These are phyloP conservation scores for Jackrogersella multiformis DNA, from an alignment of 495 filamentous ascomycete genomes.

Conservation along the genomic window DNA sequence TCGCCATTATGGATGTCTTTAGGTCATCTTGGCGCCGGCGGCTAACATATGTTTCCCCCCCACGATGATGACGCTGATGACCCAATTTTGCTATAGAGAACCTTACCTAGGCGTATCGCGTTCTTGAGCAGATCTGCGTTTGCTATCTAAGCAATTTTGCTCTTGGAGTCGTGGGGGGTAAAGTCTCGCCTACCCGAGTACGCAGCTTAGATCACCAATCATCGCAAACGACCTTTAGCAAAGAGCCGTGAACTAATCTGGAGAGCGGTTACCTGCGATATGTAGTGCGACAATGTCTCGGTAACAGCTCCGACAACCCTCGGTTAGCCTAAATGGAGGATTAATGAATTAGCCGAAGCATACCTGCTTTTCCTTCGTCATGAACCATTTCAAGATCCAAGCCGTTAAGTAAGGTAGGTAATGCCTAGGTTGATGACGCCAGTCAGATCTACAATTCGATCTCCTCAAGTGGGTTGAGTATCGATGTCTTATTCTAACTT, in stretches of 20 bases:
- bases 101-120: slow-evolving; percentile 11
- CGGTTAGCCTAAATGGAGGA: background rate
- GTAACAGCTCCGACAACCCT: slow-evolving; percentile 2
- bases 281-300: slow-evolving; percentile 15
- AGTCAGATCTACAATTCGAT: no score
- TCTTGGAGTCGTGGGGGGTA: no score
- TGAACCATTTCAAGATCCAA: background rate
- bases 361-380: background rate
- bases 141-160: no score
- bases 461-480: no score
- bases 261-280: background rate
- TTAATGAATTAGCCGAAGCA: background rate
- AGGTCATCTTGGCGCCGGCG: background rate
- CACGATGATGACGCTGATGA: no score
- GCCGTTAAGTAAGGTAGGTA: no score
- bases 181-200: no score
- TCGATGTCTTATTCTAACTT: no score
- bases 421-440: no score
- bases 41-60: background rate
- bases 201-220: no score
- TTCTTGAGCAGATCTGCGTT: background rate
- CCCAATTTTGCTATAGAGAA: background rate
- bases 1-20: background rate
- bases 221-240: background rate
- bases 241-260: background rate